Conservation (phyloP, 164 flowering plant species). For the Tetracentron sinense region DNA sequence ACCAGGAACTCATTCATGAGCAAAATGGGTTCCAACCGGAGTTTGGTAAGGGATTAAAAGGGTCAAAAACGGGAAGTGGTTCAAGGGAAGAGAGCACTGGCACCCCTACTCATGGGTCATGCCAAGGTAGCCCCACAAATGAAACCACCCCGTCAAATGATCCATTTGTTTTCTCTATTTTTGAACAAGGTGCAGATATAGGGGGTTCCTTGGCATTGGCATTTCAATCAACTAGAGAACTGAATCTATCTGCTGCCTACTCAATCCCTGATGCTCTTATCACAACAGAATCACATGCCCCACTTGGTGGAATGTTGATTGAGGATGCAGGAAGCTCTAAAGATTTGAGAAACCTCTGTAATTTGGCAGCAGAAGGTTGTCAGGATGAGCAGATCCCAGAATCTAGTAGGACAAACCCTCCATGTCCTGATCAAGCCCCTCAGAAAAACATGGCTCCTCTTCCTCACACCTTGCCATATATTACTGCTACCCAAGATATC, state of each 20-base stretch:
- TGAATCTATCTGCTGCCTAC: constrained; percentile 31
- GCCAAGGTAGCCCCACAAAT: constrained; percentile 60
- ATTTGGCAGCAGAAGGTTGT: constrained; percentile 36
- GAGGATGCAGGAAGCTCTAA: constrained; percentile 87
- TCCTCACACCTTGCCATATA: constrained; percentile 20
- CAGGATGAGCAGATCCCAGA: constrained; percentile 46
- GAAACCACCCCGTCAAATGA: constrained; percentile 33
- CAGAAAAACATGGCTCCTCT: constrained; percentile 22
- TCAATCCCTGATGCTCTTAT: constrained; percentile 35
- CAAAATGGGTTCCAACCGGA: constrained; percentile 24
- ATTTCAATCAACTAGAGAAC: constrained; percentile 27
- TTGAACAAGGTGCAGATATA: constrained; percentile 22
- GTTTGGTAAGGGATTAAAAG: constrained; percentile 25
- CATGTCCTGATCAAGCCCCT: constrained; percentile 23
- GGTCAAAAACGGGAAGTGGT: constrained; percentile 47
- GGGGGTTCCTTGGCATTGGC: constrained; percentile 25
- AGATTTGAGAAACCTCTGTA: constrained; percentile 69
- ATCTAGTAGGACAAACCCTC: constrained; percentile 33
- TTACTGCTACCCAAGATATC: constrained; percentile 38
- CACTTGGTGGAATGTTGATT: constrained; percentile 56
- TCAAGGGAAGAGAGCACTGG: constrained; percentile 70
- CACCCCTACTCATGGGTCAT: constrained; percentile 69
- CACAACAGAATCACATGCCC: constrained; percentile 29
- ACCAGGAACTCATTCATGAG: constrained; percentile 23
- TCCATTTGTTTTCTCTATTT: constrained; percentile 22